Evolutionary conservation across 2,329 filamentous ascomycete genomes (phyloP).

Genomic region (Exophiala mesophila): DNA sequence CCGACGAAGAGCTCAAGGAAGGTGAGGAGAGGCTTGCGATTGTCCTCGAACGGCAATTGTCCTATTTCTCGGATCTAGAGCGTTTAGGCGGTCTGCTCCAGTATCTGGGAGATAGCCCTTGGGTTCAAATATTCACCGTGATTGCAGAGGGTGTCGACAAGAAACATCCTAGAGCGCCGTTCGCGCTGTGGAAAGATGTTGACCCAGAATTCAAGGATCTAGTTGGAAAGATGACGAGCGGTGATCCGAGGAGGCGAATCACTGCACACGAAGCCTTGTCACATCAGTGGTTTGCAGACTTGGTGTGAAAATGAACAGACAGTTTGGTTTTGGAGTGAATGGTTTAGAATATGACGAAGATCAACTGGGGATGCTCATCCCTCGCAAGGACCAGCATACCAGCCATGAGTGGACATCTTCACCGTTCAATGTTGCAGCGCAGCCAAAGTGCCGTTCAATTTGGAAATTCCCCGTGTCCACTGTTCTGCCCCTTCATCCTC

Average conservation of each 20-base stretch:
- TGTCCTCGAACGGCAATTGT: conserved; percentile 45
- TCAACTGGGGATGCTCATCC: too few species aligned
- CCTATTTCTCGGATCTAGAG: conserved; percentile 43
- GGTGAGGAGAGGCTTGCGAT: conserved; percentile 36
- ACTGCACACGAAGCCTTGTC: background rate
- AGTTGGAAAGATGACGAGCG: background rate
- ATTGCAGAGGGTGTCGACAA: conserved; percentile 38
- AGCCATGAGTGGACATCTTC: too few species aligned
- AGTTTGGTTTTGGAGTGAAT: too few species aligned
- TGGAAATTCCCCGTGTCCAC: too few species aligned
- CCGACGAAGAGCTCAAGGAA: conserved; percentile 32
- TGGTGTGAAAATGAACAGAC: background rate
- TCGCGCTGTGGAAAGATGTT: conserved; percentile 37
- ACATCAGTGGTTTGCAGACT: background rate
- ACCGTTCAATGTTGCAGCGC: too few species aligned
- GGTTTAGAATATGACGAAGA: too few species aligned
- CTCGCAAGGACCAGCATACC: too few species aligned
- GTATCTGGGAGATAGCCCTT: conserved; percentile 41
- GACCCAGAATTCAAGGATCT: conserved; percentile 30
- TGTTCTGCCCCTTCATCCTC: too few species aligned
- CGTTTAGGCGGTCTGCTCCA: conserved; percentile 39
- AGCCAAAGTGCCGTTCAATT: too few species aligned
- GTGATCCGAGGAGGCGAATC: background rate
- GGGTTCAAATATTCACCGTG: conserved; percentile 35
- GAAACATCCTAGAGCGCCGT: conserved; percentile 41